These are phyloP conservation scores for Amesomyces nigricolor DNA, from an alignment of 2,329 filamentous ascomycete species.

Conservation along the genomic window DNA sequence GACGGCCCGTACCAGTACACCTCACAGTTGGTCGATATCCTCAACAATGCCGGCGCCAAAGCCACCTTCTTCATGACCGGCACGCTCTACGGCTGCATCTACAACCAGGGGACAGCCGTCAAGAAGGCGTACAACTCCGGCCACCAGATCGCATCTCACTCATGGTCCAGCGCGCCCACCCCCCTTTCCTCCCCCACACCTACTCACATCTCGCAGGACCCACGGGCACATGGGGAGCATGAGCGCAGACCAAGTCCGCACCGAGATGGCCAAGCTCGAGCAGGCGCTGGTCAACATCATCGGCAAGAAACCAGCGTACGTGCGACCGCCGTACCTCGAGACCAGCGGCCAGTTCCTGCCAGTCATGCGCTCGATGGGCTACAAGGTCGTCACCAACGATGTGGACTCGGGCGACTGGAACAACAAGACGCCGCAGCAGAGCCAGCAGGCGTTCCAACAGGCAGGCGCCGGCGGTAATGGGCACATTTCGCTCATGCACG, in stretches of 20 bases:
- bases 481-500: slow-evolving; percentile 55
- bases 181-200: background rate
- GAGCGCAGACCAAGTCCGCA: slow-evolving; percentile 35
- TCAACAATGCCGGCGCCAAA: slow-evolving; percentile 44
- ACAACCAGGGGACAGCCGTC: slow-evolving; percentile 46
- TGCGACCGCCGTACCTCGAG: slow-evolving; percentile 46
- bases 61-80: slow-evolving; percentile 51
- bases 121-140: slow-evolving; percentile 46
- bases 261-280: slow-evolving; percentile 47
- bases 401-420: slow-evolving; percentile 59
- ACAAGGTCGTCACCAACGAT: slow-evolving; percentile 57
- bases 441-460: slow-evolving; percentile 47
- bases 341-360: slow-evolving; percentile 40
- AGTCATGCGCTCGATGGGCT: slow-evolving; percentile 43
- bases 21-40: slow-evolving; percentile 43
- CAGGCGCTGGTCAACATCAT: slow-evolving; percentile 47
- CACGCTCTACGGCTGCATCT: slow-evolving; percentile 47
- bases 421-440: slow-evolving; percentile 43
- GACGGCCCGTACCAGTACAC: slow-evolving; percentile 49
- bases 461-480: slow-evolving; percentile 40
- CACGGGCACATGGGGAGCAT: slow-evolving; percentile 42
- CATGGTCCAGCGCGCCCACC: slow-evolving; percentile 35
- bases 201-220: slow-evolving; percentile 31
- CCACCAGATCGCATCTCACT: slow-evolving; percentile 51
- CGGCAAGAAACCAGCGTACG: slow-evolving; percentile 44